A percentile compares a stretch with the other conserved stretches of the same genome.
These are phyloP conservation scores for Fusarium illudens DNA, from an alignment of 2,329 filamentous ascomycete species.

Conservation along the genomic window DNA sequence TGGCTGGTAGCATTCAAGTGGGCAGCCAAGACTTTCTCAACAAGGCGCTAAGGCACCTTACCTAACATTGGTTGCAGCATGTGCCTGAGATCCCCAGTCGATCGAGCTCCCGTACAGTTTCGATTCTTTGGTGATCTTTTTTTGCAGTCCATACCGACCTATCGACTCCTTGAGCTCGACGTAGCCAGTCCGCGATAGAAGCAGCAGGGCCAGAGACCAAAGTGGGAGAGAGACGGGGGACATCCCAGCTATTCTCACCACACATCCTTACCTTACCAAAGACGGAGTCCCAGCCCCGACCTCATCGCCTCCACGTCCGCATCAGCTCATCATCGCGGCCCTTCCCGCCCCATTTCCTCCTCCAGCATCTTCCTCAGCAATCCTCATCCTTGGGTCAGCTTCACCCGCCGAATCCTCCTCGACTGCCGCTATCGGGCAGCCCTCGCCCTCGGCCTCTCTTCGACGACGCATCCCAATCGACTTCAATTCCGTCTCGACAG, in stretches of 20 bases:
- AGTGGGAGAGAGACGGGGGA: slow-evolving; percentile 33
- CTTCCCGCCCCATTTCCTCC: slow-evolving; percentile 36
- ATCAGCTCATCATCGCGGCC: slow-evolving; percentile 43
- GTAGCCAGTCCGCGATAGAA: slow-evolving; percentile 16
- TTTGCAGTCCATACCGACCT: no score
- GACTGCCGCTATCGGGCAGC: neutral
- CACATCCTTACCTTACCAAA: slow-evolving; percentile 32
- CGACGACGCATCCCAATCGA: slow-evolving; percentile 6
- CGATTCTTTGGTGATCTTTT: slow-evolving; percentile 10
- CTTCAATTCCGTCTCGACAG: slow-evolving; percentile 10
- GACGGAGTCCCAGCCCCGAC: slow-evolving; percentile 30
- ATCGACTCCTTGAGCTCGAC: slow-evolving; percentile 33
- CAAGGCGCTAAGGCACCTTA: slow-evolving; percentile 10
- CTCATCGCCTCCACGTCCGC: slow-evolving; percentile 34
- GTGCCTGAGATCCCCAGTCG: slow-evolving; percentile 25
- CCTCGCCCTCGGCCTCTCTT: neutral
- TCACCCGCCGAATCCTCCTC: slow-evolving; percentile 6
- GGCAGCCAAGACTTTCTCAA: slow-evolving; percentile 9
- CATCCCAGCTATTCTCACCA: slow-evolving; percentile 38
- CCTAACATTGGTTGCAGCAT: slow-evolving; percentile 28
- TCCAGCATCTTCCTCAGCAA: slow-evolving; percentile 22
- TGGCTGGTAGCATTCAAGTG: slow-evolving; percentile 1
- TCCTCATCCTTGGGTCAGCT: slow-evolving; percentile 19
- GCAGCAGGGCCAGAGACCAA: slow-evolving; percentile 19
- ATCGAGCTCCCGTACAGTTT: slow-evolving; percentile 26